Percentiles rank a stretch among this genome's conserved stretches.
Conservation (phyloP, 768 basidiomycete species). For the Brasilioporus rufonigricans region DNA sequence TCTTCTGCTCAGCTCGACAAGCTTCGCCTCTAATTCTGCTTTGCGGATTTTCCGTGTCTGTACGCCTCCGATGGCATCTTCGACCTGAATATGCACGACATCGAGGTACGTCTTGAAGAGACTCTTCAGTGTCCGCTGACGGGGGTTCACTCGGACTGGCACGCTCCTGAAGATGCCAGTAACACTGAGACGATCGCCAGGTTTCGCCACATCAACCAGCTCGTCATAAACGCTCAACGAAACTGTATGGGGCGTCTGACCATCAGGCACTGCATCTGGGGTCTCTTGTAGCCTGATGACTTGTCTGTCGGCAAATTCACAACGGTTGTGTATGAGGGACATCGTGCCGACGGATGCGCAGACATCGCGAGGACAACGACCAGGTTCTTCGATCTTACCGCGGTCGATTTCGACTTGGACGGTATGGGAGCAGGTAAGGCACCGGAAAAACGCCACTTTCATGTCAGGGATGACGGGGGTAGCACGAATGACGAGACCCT, state of each 20-base stretch:
- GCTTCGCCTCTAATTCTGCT: conserved; percentile 77
- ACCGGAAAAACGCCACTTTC: conserved; percentile 98
- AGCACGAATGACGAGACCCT: conserved; percentile 95
- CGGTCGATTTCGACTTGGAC: conserved; percentile 95
- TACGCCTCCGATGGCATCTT: conserved; percentile 40
- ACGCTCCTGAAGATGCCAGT: conserved; percentile 95
- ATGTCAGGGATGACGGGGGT: conserved; percentile 99
- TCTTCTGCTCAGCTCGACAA: conserved; percentile 67
- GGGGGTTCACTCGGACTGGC: conserved; percentile 92
- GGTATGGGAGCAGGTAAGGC: conserved; percentile 94
- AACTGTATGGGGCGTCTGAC: conserved; percentile 97
- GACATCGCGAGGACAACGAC: conserved; percentile 88
- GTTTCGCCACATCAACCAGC: conserved; percentile 93
- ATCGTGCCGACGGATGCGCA: conserved; percentile 87
- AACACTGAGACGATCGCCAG: conserved; percentile 88
- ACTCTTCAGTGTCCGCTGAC: conserved; percentile 88
- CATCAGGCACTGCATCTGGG: conserved; percentile 96
- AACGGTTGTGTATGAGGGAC: conserved; percentile 95
- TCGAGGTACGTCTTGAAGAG: conserved; percentile 98
- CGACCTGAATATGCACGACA: conserved; percentile 85
- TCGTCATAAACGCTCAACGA: conserved; percentile 98
- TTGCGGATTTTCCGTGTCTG: conserved; percentile 38
- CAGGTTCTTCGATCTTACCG: conserved; percentile 95
- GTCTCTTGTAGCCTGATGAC: conserved; percentile 96
- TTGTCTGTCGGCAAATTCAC: conserved; percentile 94